Percentiles rank a stretch among this genome's conserved stretches.
These are phyloP conservation scores for Hygrophila difformis DNA, from an alignment of 257 asterid species.

Conservation along the genomic window DNA sequence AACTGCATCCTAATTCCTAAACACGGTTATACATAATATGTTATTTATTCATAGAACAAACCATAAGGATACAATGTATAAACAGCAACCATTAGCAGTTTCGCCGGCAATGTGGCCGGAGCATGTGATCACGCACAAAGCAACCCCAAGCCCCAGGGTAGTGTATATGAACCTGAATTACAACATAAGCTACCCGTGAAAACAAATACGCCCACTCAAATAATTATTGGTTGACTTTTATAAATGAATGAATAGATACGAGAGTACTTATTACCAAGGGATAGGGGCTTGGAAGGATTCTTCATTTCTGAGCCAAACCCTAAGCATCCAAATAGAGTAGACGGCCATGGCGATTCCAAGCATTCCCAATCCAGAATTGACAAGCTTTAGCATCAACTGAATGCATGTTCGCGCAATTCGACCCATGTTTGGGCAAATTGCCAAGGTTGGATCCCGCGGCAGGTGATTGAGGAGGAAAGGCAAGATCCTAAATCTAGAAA, in stretches of 20 bases:
- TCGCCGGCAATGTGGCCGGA: constrained; percentile 69
- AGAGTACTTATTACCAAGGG: constrained; percentile 80
- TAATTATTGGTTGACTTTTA: too few species aligned
- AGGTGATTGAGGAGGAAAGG: background rate
- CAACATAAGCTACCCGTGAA: background rate
- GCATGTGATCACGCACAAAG: constrained; percentile 41
- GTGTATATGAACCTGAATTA: constrained; percentile 56
- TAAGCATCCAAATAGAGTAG: constrained; percentile 86
- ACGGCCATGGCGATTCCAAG: constrained; percentile 66
- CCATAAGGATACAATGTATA: constrained; percentile 52
- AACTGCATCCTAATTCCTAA: too few species aligned
- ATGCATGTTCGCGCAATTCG: constrained; percentile 60
- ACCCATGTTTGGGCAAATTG: constrained; percentile 32
- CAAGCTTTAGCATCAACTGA: constrained; percentile 63
- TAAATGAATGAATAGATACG: too few species aligned
- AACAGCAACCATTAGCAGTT: constrained; percentile 60
- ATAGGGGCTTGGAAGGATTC: constrained; percentile 34
- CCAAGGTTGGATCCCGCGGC: background rate
- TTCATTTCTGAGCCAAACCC: constrained; percentile 56
- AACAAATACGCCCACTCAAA: too few species aligned
- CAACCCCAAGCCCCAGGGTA: constrained; percentile 45
- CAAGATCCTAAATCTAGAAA: too few species aligned
- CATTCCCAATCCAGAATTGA: constrained; percentile 73
- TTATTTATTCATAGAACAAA: background rate
- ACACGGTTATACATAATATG: too few species aligned